These are phyloP conservation scores for Lolium rigidum DNA, from an alignment of 176 grass and related monocot species.

Conservation along the genomic window DNA sequence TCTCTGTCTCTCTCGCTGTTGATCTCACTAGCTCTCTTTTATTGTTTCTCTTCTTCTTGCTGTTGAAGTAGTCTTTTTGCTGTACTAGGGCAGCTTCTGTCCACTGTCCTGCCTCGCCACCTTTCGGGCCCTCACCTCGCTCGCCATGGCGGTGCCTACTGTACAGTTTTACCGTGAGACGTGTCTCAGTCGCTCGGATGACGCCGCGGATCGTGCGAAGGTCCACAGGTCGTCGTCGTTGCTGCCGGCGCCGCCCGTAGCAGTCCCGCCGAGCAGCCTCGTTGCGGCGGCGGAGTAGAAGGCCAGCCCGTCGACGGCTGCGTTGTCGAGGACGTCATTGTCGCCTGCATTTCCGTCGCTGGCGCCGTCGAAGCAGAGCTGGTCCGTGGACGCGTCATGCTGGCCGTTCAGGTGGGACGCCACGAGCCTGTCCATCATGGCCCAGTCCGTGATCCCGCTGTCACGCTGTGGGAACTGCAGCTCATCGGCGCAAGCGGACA, in stretches of 20 bases:
- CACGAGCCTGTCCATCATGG: conserved; percentile 87
- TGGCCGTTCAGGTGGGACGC: conserved; percentile 93
- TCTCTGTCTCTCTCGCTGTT: conserved; percentile 39
- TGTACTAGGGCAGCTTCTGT: conserved; percentile 40
- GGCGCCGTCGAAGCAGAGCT: conserved; percentile 66
- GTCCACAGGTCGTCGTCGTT: conserved; percentile 89
- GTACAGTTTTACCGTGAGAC: conserved; percentile 44
- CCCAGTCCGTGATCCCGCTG: conserved; percentile 66
- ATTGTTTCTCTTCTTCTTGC: conserved; percentile 5
- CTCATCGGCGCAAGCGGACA: neutral
- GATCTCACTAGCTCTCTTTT: conserved; percentile 26
- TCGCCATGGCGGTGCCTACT: neutral
- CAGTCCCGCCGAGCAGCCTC: conserved; percentile 32
- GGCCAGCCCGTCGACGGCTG: conserved; percentile 38
- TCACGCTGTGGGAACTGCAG: conserved; percentile 17
- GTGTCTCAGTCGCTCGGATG: conserved; percentile 54
- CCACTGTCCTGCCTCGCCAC: conserved; percentile 3
- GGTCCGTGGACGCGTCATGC: conserved; percentile 54
- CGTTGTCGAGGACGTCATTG: neutral
- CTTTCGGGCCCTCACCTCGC: neutral
- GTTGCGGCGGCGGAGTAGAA: conserved; percentile 56
- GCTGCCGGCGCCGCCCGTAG: neutral
- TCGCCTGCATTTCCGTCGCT: neutral
- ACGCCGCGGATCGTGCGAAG: conserved; percentile 57
- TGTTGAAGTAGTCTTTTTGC: conserved; percentile 33